phyloP scores from a whole-genome alignment of 1,284 basidiomycete genomes.

The Schizophyllum amplum region DNA sequence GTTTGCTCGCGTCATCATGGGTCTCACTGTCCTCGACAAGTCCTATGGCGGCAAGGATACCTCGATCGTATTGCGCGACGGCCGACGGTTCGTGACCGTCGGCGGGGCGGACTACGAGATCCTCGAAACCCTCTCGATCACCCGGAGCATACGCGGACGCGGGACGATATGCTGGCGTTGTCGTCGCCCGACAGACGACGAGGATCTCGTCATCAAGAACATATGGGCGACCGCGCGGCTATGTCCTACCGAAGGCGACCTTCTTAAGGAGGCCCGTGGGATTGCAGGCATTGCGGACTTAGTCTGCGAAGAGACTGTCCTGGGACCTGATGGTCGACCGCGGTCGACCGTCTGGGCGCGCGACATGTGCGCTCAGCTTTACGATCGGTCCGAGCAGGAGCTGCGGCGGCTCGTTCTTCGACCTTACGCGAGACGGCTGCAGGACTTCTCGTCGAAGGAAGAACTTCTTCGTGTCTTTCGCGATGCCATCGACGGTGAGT shows the following conservation, averaged over 20 bases:
- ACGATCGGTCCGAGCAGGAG: neutral
- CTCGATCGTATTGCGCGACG: neutral
- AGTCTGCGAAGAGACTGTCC: conserved; percentile 3
- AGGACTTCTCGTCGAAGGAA: neutral
- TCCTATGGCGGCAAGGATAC: neutral
- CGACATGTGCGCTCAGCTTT: too few species aligned
- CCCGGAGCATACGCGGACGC: conserved; percentile 4
- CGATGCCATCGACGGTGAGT: neutral
- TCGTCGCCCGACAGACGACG: neutral
- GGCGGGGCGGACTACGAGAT: neutral
- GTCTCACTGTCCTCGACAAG: neutral
- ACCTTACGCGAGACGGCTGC: neutral
- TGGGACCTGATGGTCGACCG: neutral
- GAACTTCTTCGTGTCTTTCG: neutral
- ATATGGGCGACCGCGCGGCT: conserved; percentile 8
- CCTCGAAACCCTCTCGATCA: neutral
- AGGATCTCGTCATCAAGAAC: conserved; percentile 10
- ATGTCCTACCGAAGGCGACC: conserved; percentile 4
- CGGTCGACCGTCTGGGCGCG: neutral
- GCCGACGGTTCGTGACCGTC: conserved; percentile 3
- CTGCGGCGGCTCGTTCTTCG: neutral
- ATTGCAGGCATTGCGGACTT: conserved; percentile 5
- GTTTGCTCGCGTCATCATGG: neutral
- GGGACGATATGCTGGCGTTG: conserved; percentile 9
- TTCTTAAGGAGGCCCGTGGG: conserved; percentile 1